Evolutionary conservation across 2,329 filamentous ascomycete genomes (phyloP).

Genomic region (Cladorrhinum sp.): DNA sequence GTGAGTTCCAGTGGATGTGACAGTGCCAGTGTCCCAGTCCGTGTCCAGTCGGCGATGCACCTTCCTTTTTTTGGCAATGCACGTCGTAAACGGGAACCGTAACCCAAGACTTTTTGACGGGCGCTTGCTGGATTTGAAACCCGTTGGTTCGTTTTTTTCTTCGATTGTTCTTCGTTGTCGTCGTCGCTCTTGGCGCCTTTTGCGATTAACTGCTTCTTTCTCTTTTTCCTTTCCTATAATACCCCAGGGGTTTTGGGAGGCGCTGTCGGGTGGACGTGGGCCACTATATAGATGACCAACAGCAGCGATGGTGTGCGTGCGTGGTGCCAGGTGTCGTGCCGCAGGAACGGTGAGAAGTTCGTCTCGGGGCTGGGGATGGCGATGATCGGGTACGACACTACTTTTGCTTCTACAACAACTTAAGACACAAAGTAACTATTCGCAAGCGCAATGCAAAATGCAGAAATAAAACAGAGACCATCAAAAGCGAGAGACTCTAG

Average conservation of each 20-base stretch:
- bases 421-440: background rate
- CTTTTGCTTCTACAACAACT: background rate
- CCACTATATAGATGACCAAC: constrained; percentile 10
- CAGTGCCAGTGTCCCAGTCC: background rate
- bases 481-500: constrained; percentile 10
- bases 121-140: constrained; percentile 20
- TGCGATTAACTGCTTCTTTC: background rate
- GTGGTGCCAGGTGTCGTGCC: background rate
- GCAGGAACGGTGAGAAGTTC: constrained; percentile 2
- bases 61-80: constrained; percentile 26
- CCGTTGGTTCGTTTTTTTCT: background rate
- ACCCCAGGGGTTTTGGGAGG: background rate
- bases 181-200: background rate
- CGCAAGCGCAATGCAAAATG: background rate
- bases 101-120: constrained; percentile 11
- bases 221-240: constrained; percentile 2
- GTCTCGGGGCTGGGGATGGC: background rate
- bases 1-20: background rate
- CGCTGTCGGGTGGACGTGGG: background rate
- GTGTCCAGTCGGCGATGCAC: constrained; percentile 16
- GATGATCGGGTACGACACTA: background rate
- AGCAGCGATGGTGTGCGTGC: background rate
- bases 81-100: constrained; percentile 19
- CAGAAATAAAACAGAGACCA: constrained; percentile 2
- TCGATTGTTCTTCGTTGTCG: background rate